Percentiles rank a stretch among this genome's conserved stretches.
These are phyloP conservation scores for Colletotrichum acutatum DNA, from an alignment of 2,329 filamentous ascomycete genomes.

Conservation along the genomic window DNA sequence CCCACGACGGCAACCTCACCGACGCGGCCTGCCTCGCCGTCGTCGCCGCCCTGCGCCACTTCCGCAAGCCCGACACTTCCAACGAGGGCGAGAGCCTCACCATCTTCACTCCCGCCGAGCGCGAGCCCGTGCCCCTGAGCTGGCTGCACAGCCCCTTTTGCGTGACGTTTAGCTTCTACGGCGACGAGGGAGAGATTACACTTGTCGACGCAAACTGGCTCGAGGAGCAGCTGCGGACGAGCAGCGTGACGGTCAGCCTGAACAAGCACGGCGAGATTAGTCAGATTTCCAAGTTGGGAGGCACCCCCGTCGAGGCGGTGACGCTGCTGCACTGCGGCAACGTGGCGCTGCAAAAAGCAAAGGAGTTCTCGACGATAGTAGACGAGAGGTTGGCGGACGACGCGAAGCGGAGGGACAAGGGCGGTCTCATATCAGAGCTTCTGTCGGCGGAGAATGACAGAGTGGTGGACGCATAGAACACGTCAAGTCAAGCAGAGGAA, in stretches of 20 bases:
- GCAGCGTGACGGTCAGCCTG: slow-evolving; percentile 83
- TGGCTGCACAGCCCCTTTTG: slow-evolving; percentile 94
- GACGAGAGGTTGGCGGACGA: slow-evolving; percentile 81
- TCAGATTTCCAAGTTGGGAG: slow-evolving; percentile 91
- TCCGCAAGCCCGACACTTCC: slow-evolving; percentile 87
- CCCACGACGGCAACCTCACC: slow-evolving; percentile 89
- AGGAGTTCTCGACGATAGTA: slow-evolving; percentile 80
- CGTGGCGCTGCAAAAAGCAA: slow-evolving; percentile 80
- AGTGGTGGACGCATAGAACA: slow-evolving; percentile 50
- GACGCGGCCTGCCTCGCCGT: slow-evolving; percentile 89
- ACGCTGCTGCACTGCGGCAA: slow-evolving; percentile 80
- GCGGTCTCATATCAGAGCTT: slow-evolving; percentile 80
- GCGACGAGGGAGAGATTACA: slow-evolving; percentile 75
- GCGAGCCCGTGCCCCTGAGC: slow-evolving; percentile 89
- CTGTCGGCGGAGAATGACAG: slow-evolving; percentile 86
- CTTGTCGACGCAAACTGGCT: slow-evolving; percentile 78
- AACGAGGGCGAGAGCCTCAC: slow-evolving; percentile 87
- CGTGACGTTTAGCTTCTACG: slow-evolving; percentile 88
- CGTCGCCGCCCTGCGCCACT: slow-evolving; percentile 89
- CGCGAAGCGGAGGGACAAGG: slow-evolving; percentile 79
- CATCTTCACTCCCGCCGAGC: slow-evolving; percentile 84
- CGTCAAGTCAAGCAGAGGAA: slow-evolving; percentile 33
- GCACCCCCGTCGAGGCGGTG: slow-evolving; percentile 82
- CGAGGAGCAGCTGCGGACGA: slow-evolving; percentile 81
- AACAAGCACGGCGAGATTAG: slow-evolving; percentile 93